Percentiles rank a stretch among this genome's conserved stretches.
These are phyloP conservation scores for Solanum pimpinellifolium DNA, from an alignment of 257 asterid species.

Conservation along the genomic window DNA sequence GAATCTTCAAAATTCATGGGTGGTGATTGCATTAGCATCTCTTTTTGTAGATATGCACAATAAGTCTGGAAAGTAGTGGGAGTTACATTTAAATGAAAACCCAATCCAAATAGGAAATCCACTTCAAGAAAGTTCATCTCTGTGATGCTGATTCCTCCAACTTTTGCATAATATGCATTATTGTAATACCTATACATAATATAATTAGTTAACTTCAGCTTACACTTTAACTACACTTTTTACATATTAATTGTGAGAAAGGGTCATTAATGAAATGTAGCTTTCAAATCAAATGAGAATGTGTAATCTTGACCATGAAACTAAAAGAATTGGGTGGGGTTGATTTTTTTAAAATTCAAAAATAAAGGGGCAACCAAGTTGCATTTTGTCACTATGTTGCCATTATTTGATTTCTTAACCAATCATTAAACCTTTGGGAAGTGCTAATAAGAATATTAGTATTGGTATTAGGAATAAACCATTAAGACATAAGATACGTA, in stretches of 20 bases:
- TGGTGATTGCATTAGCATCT: conserved; percentile 58
- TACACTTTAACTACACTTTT: background rate
- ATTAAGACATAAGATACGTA: background rate
- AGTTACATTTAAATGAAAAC: conserved; percentile 79
- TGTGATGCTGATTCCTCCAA: conserved; percentile 88
- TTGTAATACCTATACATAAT: conserved; percentile 59
- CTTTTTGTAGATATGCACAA: conserved; percentile 55
- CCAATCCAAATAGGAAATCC: conserved; percentile 83
- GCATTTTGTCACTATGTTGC: background rate
- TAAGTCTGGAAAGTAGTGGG: conserved; percentile 69
- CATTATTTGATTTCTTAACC: background rate
- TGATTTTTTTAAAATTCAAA: background rate
- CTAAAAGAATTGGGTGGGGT: background rate
- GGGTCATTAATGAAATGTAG: conserved; percentile 13
- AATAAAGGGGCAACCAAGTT: background rate
- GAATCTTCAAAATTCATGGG: conserved; percentile 28
- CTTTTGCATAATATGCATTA: conserved; percentile 93
- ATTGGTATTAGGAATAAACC: background rate
- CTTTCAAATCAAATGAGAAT: conserved; percentile 42
- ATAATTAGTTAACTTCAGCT: background rate
- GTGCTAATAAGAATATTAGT: background rate
- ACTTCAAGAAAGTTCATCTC: conserved; percentile 95
- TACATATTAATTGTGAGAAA: background rate
- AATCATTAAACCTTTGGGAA: background rate
- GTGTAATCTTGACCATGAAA: conserved; percentile 16